Percentiles rank a stretch among this genome's conserved stretches.
phyloP scores from a whole-genome alignment of 2,329 filamentous ascomycete genomes.

The Xylaria sp. region DNA sequence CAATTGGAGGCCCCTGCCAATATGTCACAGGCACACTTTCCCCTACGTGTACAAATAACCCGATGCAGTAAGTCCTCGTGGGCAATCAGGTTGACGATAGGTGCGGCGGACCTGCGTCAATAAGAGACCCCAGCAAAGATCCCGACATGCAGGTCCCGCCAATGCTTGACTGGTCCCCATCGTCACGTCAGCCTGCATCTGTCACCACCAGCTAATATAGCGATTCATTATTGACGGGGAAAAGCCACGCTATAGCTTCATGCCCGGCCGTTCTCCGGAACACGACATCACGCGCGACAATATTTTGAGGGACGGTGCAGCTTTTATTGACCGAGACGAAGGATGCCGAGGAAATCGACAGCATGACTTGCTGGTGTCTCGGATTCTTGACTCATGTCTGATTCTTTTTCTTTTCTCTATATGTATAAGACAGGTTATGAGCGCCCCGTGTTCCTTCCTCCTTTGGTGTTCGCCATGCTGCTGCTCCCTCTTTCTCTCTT shows the following conservation, averaged over 20 bases:
- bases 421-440: constrained; percentile 11
- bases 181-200: constrained; percentile 31
- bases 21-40: constrained; percentile 24
- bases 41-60: constrained; percentile 8
- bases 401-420: not conserved
- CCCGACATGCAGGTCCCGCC: constrained; percentile 29
- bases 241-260: constrained; percentile 3
- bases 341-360: constrained; percentile 10
- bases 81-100: constrained; percentile 1
- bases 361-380: constrained; percentile 10
- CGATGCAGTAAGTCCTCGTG: constrained; percentile 19
- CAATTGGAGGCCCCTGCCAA: constrained; percentile 25
- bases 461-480: not conserved
- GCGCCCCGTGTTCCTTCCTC: not conserved
- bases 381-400: not conserved
- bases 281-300: constrained; percentile 18
- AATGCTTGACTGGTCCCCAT: constrained; percentile 1
- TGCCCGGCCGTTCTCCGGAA: constrained; percentile 26
- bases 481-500: not conserved
- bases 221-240: constrained; percentile 4
- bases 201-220: not conserved
- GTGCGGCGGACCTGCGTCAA: constrained; percentile 32
- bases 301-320: constrained; percentile 13
- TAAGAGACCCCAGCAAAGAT: constrained; percentile 11
- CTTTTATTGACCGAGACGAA: constrained; percentile 9